Evolutionary conservation across 2,329 filamentous ascomycete species (phyloP).

Genomic region (Rhytidhysteron rufulum): DNA sequence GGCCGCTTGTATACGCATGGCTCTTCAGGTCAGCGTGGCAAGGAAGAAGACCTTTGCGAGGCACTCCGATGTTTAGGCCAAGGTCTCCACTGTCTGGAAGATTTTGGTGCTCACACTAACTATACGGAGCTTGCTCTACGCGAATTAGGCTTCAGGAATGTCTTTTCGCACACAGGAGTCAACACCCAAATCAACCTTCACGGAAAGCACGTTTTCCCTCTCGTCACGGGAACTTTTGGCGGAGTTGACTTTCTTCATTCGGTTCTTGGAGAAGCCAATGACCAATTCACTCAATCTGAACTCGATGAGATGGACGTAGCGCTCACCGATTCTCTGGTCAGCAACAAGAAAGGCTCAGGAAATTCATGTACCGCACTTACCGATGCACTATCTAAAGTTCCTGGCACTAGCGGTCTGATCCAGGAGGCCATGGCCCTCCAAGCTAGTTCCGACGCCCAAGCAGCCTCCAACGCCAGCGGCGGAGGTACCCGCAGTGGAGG

Average conservation of each 20-base stretch:
- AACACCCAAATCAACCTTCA: constrained; percentile 43
- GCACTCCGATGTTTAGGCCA: constrained; percentile 50
- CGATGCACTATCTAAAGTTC: constrained; percentile 70
- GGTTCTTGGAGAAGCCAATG: constrained; percentile 48
- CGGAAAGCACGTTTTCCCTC: constrained; percentile 47
- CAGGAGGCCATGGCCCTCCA: constrained; percentile 46
- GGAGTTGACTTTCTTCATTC: constrained; percentile 50
- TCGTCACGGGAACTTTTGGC: constrained; percentile 55
- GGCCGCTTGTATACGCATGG: constrained; percentile 46
- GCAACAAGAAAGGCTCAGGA: constrained; percentile 28
- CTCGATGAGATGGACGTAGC: constrained; percentile 45
- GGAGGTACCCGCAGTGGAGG: constrained; percentile 37
- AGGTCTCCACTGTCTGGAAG: constrained; percentile 52
- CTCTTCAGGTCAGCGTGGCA: constrained; percentile 35
- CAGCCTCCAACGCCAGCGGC: constrained; percentile 37
- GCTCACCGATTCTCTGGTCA: constrained; percentile 36
- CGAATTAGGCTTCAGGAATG: constrained; percentile 49
- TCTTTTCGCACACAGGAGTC: constrained; percentile 51
- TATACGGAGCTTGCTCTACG: constrained; percentile 51
- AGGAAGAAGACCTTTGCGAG: constrained; percentile 46
- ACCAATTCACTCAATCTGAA: constrained; percentile 48
- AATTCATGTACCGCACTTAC: constrained; percentile 50
- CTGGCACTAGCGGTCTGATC: constrained; percentile 49
- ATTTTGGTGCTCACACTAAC: constrained; percentile 54
- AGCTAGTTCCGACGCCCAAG: constrained; percentile 46